These are phyloP conservation scores for Oldenlandia corymbosa DNA, from an alignment of 257 asterid species.

Conservation along the genomic window DNA sequence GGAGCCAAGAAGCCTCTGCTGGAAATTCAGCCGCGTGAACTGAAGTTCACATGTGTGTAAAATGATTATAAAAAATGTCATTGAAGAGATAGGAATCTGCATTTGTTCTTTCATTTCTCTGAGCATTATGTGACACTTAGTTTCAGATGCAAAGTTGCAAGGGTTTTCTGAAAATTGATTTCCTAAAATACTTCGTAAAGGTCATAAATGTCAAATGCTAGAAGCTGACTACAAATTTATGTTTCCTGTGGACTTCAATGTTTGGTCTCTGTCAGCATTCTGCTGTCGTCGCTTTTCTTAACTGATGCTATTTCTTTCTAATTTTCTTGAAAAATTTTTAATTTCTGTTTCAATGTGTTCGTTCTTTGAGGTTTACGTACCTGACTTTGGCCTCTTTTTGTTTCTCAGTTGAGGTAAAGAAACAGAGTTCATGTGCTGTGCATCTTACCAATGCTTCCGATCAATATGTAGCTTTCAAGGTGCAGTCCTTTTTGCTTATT, in stretches of 20 bases:
- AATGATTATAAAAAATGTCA: background rate
- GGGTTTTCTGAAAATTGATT: no score
- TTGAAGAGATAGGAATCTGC: background rate
- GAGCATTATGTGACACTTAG: background rate
- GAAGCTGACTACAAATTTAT: no score
- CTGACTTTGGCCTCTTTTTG: slow-evolving; percentile 11
- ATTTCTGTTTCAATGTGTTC: background rate
- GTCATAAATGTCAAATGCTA: no score
- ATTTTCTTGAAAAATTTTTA: background rate
- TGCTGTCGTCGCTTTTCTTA: no score
- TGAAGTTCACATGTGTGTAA: slow-evolving; percentile 60
- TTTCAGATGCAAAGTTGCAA: no score
- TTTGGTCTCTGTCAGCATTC: background rate
- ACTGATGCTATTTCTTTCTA: no score
- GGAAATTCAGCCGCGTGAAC: slow-evolving; percentile 79
- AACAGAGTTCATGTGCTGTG: slow-evolving; percentile 63
- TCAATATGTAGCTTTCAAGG: slow-evolving; percentile 89
- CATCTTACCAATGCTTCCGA: slow-evolving; percentile 63
- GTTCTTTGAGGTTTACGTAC: background rate
- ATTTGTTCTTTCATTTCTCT: slow-evolving; percentile 3
- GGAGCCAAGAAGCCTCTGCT: slow-evolving; percentile 53
- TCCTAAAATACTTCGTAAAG: no score
- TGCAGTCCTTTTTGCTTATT: slow-evolving; percentile 20
- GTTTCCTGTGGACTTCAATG: background rate
- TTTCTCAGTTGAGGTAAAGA: slow-evolving; percentile 74